Evolutionary conservation across 1,284 basidiomycete species (phyloP).

Genomic region (Ustilago crameri): DNA sequence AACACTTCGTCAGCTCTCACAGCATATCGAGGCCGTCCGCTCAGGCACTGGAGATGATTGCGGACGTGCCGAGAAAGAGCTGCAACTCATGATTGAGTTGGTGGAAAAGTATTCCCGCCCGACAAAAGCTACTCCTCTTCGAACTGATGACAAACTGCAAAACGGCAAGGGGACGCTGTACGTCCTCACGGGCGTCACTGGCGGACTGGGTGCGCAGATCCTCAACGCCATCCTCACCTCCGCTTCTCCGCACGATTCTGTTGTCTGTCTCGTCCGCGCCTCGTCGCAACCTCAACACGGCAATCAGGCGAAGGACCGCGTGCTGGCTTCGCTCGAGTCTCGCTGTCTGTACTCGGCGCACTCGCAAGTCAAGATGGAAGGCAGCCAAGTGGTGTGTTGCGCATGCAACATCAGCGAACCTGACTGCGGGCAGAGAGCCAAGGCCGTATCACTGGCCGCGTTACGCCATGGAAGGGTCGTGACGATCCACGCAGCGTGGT

Average conservation of each 20-base stretch:
- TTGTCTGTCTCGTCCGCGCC: constrained; percentile 74
- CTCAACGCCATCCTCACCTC: constrained; percentile 71
- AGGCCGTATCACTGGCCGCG: no score
- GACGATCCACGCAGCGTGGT: constrained; percentile 57
- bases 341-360: constrained; percentile 38
- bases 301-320: constrained; percentile 68
- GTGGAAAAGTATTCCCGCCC: constrained; percentile 59
- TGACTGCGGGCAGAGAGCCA: constrained; percentile 11
- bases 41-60: constrained; percentile 24
- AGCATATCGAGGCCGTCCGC: constrained; percentile 41
- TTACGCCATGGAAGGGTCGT: constrained; percentile 2
- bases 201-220: constrained; percentile 75
- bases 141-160: not conserved
- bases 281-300: constrained; percentile 56
- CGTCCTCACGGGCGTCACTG: constrained; percentile 74
- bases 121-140: constrained; percentile 10
- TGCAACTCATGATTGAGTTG: constrained; percentile 62
- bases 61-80: constrained; percentile 19
- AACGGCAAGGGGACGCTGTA: constrained; percentile 27
- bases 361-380: constrained; percentile 38
- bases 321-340: constrained; percentile 67
- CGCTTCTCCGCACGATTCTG: constrained; percentile 53
- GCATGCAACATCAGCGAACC: constrained; percentile 39
- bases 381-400: constrained; percentile 15
- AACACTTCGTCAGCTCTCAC: constrained; percentile 30